A percentile compares a stretch with the other conserved stretches of the same genome.
Evolutionary conservation across 139 green algal species (phyloP).

Genomic region (Raphidocelis subcapitata): DNA sequence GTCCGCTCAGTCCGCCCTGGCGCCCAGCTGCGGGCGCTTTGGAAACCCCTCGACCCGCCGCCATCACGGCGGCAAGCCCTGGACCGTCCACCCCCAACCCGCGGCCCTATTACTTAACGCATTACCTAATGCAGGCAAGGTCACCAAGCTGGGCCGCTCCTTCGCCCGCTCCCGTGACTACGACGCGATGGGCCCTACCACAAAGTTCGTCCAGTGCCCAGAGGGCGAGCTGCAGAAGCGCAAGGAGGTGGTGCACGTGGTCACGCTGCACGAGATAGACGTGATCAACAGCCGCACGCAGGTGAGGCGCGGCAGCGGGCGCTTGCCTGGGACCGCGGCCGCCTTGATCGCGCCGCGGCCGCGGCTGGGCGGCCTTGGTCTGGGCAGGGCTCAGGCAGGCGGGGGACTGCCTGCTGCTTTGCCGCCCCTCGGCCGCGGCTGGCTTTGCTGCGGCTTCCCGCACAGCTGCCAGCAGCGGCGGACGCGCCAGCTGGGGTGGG

Average conservation of each 20-base stretch:
- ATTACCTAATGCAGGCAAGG: constrained; percentile 30
- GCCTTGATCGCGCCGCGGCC: too few species aligned
- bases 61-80: too few species aligned
- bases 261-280: constrained; percentile 97
- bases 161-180: constrained; percentile 95
- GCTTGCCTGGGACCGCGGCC: too few species aligned
- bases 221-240: constrained; percentile 97
- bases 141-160: constrained; percentile 91
- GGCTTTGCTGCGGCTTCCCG: not conserved
- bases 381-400: too few species aligned
- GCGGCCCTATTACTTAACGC: too few species aligned
- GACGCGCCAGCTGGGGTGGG: too few species aligned
- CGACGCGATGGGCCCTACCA: constrained; percentile 94
- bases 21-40: not conserved
- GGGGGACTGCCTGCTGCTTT: not conserved
- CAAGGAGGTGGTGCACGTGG: constrained; percentile 97
- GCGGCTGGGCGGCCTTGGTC: too few species aligned
- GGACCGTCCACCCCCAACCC: too few species aligned
- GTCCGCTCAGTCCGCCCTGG: not conserved
- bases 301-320: constrained; percentile 29
- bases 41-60: too few species aligned
- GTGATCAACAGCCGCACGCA: constrained; percentile 93
- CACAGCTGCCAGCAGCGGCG: too few species aligned
- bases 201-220: constrained; percentile 97
- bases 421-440: not conserved